Conservation (phyloP, 495 filamentous ascomycete genomes). For the Achaetomiella virescens region DNA sequence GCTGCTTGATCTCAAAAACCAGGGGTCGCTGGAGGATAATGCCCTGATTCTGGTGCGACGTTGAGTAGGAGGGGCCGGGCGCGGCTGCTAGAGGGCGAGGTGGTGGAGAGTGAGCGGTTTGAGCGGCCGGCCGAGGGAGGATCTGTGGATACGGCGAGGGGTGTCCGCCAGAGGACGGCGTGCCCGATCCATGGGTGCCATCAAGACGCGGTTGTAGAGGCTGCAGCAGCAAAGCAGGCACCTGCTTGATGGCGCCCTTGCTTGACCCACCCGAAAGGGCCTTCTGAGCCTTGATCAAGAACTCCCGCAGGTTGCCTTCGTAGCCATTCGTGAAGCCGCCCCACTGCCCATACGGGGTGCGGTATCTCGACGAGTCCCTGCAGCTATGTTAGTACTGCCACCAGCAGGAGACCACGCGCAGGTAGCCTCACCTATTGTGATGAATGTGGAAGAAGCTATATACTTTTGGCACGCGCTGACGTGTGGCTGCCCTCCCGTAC, state of each 20-base stretch:
- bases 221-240: conserved; percentile 15
- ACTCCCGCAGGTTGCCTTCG: conserved; percentile 43
- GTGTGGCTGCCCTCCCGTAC: conserved; percentile 18
- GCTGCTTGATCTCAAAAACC: conserved; percentile 12
- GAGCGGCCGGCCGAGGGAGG: conserved; percentile 8
- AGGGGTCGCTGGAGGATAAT: conserved; percentile 7
- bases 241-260: conserved; percentile 16
- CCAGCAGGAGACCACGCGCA: not conserved
- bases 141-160: conserved; percentile 16
- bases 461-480: conserved; percentile 38
- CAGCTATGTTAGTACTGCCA: conserved; percentile 8
- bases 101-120: not conserved
- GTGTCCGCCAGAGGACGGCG: conserved; percentile 5
- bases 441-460: conserved; percentile 47
- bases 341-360: conserved; percentile 46
- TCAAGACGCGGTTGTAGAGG: conserved; percentile 16
- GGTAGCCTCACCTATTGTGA: conserved; percentile 38
- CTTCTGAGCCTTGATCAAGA: conserved; percentile 39
- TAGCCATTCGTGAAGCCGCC: conserved; percentile 53
- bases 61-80: conserved; percentile 1
- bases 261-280: conserved; percentile 26
- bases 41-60: conserved; percentile 9
- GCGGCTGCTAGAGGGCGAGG: not conserved
- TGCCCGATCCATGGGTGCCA: conserved; percentile 3
- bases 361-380: conserved; percentile 43